A percentile compares a stretch with the other conserved stretches of the same genome.
Conservation (phyloP, 2,329 filamentous ascomycete species). For the Setomelanomma holmii region DNA sequence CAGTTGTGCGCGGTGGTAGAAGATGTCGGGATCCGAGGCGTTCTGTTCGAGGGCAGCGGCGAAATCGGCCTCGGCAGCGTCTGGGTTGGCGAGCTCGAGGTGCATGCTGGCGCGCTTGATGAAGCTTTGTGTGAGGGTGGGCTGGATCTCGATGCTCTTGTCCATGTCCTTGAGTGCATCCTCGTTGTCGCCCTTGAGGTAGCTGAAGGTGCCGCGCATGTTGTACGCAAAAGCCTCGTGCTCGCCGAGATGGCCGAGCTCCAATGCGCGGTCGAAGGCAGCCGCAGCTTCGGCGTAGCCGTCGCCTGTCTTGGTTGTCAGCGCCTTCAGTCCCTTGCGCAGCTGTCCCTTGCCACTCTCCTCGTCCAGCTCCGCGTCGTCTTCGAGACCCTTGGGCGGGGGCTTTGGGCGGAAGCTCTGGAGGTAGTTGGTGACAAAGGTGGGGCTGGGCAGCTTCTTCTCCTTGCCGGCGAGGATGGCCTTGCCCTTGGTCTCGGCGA, state of each 20-base stretch:
- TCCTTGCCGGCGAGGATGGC: conserved; percentile 81
- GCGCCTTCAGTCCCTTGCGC: conserved; percentile 79
- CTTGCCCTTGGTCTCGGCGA: conserved; percentile 92
- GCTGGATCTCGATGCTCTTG: conserved; percentile 90
- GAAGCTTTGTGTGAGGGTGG: conserved; percentile 90
- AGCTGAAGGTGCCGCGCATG: conserved; percentile 94
- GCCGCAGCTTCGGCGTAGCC: conserved; percentile 88
- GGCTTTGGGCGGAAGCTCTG: conserved; percentile 93
- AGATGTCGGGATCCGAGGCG: conserved; percentile 91
- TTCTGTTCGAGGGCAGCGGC: conserved; percentile 84
- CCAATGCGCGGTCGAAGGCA: conserved; percentile 87
- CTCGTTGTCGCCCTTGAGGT: conserved; percentile 86
- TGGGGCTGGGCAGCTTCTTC: conserved; percentile 90
- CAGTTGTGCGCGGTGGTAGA: conserved; percentile 97
- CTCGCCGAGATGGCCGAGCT: conserved; percentile 79
- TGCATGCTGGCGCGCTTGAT: conserved; percentile 99
- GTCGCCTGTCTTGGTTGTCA: conserved; percentile 86
- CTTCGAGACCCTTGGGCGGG: conserved; percentile 81
- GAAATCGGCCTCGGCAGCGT: conserved; percentile 88
- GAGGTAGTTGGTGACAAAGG: conserved; percentile 97
- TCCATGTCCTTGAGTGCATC: conserved; percentile 84
- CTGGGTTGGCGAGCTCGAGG: conserved; percentile 85
- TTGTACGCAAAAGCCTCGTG: conserved; percentile 94
- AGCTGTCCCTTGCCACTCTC: conserved; percentile 85
- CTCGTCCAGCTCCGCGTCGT: conserved; percentile 77